Evolutionary conservation across 495 filamentous ascomycete genomes (phyloP).

Genomic region (Daldinia bambusicola): DNA sequence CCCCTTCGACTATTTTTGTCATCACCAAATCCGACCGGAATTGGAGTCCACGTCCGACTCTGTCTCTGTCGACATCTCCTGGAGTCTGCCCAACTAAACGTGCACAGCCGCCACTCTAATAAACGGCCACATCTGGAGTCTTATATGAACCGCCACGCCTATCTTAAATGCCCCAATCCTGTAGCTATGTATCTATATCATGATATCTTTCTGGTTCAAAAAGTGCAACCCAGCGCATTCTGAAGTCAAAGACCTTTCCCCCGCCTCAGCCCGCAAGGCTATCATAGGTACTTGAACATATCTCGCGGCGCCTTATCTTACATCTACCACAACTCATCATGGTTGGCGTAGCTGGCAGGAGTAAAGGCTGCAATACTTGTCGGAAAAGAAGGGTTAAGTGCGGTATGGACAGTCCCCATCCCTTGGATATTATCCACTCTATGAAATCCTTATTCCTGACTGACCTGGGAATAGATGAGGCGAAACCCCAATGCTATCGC

Average conservation of each 20-base stretch:
- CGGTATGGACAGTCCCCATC: constrained; percentile 29
- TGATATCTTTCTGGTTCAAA: constrained; percentile 8
- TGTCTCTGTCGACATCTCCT: constrained; percentile 25
- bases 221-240: not conserved
- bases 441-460: not conserved
- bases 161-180: constrained; percentile 12
- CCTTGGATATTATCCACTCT: not conserved
- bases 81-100: constrained; percentile 14
- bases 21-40: constrained; percentile 26
- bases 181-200: constrained; percentile 7
- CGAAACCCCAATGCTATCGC: constrained; percentile 43
- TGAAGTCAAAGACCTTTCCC: constrained; percentile 1
- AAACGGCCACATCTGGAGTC: constrained; percentile 6
- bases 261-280: not conserved
- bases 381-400: constrained; percentile 46
- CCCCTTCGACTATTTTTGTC: constrained; percentile 38
- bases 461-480: constrained; percentile 36
- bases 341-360: constrained; percentile 48
- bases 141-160: constrained; percentile 17
- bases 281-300: not conserved
- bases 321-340: constrained; percentile 25
- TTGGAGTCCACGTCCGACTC: constrained; percentile 27
- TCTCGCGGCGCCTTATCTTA: not conserved
- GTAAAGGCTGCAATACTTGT: constrained; percentile 50
- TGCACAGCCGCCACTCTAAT: constrained; percentile 24